Base-by-base conservation (phyloP, 75 land plant genomes). In the Selaginella tamariscina region DNA sequence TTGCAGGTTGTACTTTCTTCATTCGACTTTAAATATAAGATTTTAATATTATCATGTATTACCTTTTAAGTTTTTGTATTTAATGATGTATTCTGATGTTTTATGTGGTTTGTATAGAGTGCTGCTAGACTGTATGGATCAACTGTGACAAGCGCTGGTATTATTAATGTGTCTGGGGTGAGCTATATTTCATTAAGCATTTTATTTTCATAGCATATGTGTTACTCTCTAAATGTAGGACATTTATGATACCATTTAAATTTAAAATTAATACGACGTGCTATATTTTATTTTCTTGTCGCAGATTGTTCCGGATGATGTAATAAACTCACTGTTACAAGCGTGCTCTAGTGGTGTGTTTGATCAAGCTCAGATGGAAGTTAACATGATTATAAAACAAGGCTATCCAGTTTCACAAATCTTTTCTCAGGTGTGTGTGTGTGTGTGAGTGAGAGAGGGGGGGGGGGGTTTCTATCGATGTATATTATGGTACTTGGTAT, bases 51-150 rank as follows among this genome's bases (percentile, higher is more conserved):
- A n/a, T n/a, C n/a, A n/a, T n/a, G n/a, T n/a, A n/a, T n/a, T n/a
- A n/a, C n/a, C n/a, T 28, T 32, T 18, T 71, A 33, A n/a, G n/a
- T n/a, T n/a, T n/a, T n/a, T n/a, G n/a, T n/a, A n/a, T n/a, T n/a
- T n/a, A n/a, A n/a, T n/a, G 57, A 23, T 2, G 56, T 2, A 23
- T 32, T n/a, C 33, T 33, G 44, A 1, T 32, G 68, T 24, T 2
- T 9, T 54, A 20, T 72, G 39, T 27, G 49, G 22, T 59, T 66
- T 8, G 56, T 76, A 30, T 80, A 91, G 98, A 78, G 88, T 71
- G 98, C 96, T 32, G 96, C 91, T 73, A 95, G 96, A n/a, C 74
- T 94, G 65, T 94, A 78, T 89, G 98, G 98, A 57, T 89, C 98
- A 55, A 74, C 88, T 29, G 81, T 94, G 31, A 77, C 96, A 64